phyloP scores from a whole-genome alignment of 1,284 basidiomycete species.

The Trametes sp. region DNA sequence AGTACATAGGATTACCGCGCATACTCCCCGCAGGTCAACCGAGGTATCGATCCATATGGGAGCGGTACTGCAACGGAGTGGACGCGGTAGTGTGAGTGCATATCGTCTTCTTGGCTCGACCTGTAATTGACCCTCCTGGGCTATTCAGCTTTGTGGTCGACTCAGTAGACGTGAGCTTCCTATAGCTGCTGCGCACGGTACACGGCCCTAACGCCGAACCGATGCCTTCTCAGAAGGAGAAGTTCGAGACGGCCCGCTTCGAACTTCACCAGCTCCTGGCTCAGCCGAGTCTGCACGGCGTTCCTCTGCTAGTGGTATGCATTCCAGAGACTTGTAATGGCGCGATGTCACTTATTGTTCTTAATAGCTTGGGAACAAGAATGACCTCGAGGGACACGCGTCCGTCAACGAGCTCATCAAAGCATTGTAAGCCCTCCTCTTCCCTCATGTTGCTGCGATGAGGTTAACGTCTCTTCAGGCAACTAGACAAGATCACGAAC shows the following conservation, averaged over 20 bases:
- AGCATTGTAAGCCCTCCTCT: slow-evolving; percentile 67
- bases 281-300: slow-evolving; percentile 76
- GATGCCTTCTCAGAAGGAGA: slow-evolving; percentile 62
- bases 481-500: slow-evolving; percentile 84
- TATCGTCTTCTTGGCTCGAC: slow-evolving; percentile 9
- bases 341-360: slow-evolving; percentile 5
- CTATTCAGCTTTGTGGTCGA: slow-evolving; percentile 87
- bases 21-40: slow-evolving; percentile 73
- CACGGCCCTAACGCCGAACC: neutral
- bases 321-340: slow-evolving; percentile 10
- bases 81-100: slow-evolving; percentile 89
- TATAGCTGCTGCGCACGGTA: neutral
- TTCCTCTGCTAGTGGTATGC: slow-evolving; percentile 88
- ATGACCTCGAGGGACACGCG: slow-evolving; percentile 84
- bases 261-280: slow-evolving; percentile 89
- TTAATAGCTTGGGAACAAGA: slow-evolving; percentile 90
- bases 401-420: slow-evolving; percentile 85
- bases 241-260: slow-evolving; percentile 87
- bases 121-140: slow-evolving; percentile 22
- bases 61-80: slow-evolving; percentile 94
- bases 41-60: slow-evolving; percentile 94
- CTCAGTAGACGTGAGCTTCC: slow-evolving; percentile 76
- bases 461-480: slow-evolving; percentile 48
- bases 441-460: slow-evolving; percentile 13
- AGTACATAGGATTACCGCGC: neutral